Evolutionary conservation across 164 flowering plant species (phyloP), one percentile per base, ranked within the genome.

Genomic region (Cinnamomum micranthum): DNA sequence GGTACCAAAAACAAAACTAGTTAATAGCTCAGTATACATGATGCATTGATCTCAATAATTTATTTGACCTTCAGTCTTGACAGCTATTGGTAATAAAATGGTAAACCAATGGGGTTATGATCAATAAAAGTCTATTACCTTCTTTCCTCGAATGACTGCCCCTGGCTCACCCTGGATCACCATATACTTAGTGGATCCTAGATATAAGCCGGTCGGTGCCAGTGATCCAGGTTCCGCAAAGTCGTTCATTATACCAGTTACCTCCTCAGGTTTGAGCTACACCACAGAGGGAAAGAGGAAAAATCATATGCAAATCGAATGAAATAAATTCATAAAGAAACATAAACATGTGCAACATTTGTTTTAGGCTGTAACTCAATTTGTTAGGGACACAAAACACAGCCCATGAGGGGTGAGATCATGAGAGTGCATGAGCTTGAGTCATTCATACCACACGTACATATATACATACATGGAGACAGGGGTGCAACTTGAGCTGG

Each of bases 151-250:
- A 23, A 74, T 74, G 71, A 74, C 76, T 50, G 65, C 76, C 20
- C 76, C 76, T 3, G 76, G 65, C 41, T 74, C 76, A 17, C 76
- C 76, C 67, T 74, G 76, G 62, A 74, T 74, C 24, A 74, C 76
- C 76, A 74, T 74, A 55, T 68, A 74, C 71, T 74, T 74, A 17
- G 76, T 68, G 20, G 70, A 65, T 7, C 76, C 76, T 28, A 74
- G 76, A 50, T 52, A 74, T 28, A 74, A 50, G 4, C 76, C 76
- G 23, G 76, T 74, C 0, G 76, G 76, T 4, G 76, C 76, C 52
- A 74, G 76, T 1, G 62, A 55, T 22, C 76, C 76, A 25, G 76
- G 76, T 58, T 74, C 76, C 33, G 60, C 50, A 50, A 71, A 75
- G 25, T 63, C 72, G 27, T 55, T 62, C 41, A 70, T 55, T 19